Base-by-base conservation (phyloP, 2,329 filamentous ascomycete genomes). In the Pyrenophora tritici-repentis region DNA sequence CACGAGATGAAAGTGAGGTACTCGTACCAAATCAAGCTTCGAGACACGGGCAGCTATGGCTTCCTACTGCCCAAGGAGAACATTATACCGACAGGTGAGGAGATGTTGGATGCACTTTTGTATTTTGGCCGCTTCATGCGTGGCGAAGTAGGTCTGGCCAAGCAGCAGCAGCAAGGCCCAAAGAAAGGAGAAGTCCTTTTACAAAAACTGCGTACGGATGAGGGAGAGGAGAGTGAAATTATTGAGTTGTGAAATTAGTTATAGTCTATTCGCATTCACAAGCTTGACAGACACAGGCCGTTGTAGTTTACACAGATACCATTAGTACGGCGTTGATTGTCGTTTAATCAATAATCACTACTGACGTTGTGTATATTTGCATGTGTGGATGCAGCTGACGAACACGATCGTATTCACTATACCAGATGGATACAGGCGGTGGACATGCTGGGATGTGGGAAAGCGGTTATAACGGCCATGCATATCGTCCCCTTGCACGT, bases 41-140 rank as follows among this genome's bases (percentile, higher is more conserved):
- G 94, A 41, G 94, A 99, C 71, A 94, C 89, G 0, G 94, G 94
- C 8, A 94, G 86, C 70, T 97, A 97, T 71, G 94, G 94, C 0
- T 99, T 97, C 71, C 77, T 99, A 40, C 78, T 97, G 3, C 94
- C 94, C 0, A 87, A 84, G 50, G 88, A 94, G 50, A 83, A 95
- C 53, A 97, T 97, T 52, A 79, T 96, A 2, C 91, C 93, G 0
- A 94, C 90, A 0, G 93, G 94, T 7, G 86, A 93, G 72, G 94
- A 99, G 73, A 83, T 93, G 34, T 86, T 93, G 59, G 87, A 88
- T 60, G 90, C 91, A 0, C 80, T 96, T 56, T 83, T 92, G 67
- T 92, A 92, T 63, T 86, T 96, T 65, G 91, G 90, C 2, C 86
- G 89, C 61, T 97, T 90, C 66, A 77, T 94, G 50, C 76, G 90